These are phyloP conservation scores for Penicillium antarcticum DNA, from an alignment of 495 filamentous ascomycete genomes.

Conservation along the genomic window DNA sequence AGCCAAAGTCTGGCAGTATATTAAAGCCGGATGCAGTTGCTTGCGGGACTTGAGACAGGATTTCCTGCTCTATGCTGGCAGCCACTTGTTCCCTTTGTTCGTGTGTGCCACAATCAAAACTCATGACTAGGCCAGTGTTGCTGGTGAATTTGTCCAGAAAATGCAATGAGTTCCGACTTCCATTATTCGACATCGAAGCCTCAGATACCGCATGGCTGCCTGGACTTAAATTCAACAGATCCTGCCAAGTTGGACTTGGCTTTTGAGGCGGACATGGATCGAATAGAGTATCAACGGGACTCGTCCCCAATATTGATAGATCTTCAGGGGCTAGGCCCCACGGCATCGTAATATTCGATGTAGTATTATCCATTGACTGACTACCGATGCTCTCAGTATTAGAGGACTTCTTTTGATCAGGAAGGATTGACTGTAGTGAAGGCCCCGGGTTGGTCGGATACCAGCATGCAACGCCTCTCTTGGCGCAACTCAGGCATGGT, in stretches of 20 bases:
- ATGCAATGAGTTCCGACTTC: slow-evolving; percentile 3
- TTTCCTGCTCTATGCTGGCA: slow-evolving; percentile 5
- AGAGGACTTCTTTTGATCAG: neutral
- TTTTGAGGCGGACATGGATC: neutral
- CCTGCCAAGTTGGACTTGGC: slow-evolving; percentile 4
- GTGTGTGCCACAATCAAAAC: slow-evolving; percentile 21
- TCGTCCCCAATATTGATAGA: neutral
- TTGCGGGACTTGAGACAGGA: neutral
- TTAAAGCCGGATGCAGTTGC: neutral
- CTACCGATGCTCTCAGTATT: neutral
- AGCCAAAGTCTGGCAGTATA: neutral
- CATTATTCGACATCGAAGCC: neutral
- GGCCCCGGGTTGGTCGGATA: slow-evolving; percentile 6
- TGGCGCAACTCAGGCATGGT: slow-evolving; percentile 17
- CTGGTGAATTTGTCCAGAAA: slow-evolving; percentile 22
- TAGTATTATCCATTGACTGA: neutral
- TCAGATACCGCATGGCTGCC: neutral
- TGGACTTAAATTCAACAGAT: neutral
- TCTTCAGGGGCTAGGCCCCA: slow-evolving; percentile 1
- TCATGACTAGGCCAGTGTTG: slow-evolving; percentile 16
- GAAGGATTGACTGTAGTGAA: neutral
- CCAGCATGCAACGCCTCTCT: slow-evolving; percentile 9
- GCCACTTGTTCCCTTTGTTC: slow-evolving; percentile 14
- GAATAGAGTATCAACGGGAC: slow-evolving; percentile 1
- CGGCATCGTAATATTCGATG: neutral